A percentile compares a stretch with the other conserved stretches of the same genome.
phyloP scores from a whole-genome alignment of 1,139 yeast genomes.

The Geotrichum histeridarum region DNA sequence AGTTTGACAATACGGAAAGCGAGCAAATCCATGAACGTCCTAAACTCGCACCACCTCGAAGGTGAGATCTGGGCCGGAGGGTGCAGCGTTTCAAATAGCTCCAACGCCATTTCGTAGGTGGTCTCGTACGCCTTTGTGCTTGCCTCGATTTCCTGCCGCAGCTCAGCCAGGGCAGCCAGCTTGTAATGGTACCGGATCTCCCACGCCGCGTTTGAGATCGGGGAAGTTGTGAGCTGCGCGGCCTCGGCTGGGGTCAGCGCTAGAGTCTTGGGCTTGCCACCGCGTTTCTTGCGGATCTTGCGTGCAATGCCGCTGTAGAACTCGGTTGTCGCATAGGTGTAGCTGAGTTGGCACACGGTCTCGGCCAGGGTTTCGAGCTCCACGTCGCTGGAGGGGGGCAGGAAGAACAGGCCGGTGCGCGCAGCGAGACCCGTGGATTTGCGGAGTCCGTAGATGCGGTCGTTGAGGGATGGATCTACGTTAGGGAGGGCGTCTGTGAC shows the following conservation, averaged over 20 bases:
- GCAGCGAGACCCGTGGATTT: conserved; percentile 42
- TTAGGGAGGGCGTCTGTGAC: conserved; percentile 34
- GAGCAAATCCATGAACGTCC: conserved; percentile 52
- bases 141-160: conserved; percentile 44
- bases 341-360: conserved; percentile 39
- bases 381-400: conserved; percentile 40
- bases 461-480: conserved; percentile 32
- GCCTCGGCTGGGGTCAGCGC: conserved; percentile 15
- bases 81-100: conserved; percentile 35
- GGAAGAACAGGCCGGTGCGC: conserved; percentile 42
- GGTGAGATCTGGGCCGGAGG: conserved; percentile 22
- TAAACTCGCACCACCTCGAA: conserved; percentile 42
- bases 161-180: conserved; percentile 45
- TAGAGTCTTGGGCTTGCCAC: conserved; percentile 18
- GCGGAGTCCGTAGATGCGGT: conserved; percentile 41
- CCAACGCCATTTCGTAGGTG: conserved; percentile 46
- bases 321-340: conserved; percentile 39
- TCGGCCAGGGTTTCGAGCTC: conserved; percentile 42
- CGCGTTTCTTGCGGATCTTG: conserved; percentile 36
- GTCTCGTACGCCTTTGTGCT: conserved; percentile 47
- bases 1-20: conserved; percentile 62
- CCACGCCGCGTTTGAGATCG: conserved; percentile 39
- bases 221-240: conserved; percentile 22
- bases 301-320: conserved; percentile 42
- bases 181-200: conserved; percentile 49